Evolutionary conservation across 495 filamentous ascomycete genomes (phyloP), one percentile per base, ranked within the genome.

Genomic region (Sabuloglossum arenarium): DNA sequence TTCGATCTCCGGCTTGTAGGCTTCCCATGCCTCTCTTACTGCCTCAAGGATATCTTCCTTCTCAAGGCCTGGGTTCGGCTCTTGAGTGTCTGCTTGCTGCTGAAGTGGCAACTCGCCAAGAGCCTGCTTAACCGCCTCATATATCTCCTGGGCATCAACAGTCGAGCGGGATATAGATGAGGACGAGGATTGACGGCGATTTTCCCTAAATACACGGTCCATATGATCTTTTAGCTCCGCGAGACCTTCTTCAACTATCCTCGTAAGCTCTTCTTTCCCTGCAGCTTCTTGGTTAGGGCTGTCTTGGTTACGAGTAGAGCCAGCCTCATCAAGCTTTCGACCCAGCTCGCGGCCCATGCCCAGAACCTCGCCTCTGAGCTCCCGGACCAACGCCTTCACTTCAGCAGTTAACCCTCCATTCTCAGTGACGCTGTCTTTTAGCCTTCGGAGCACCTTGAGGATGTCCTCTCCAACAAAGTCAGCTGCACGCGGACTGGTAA

Each of bases 311-410:
- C 67, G 67, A 29, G 67, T 65, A 31, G 66, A 63, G 29, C 79
- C 75, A 1, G 75, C 71, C 45, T 85, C 76, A 55, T 94, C 86
- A 1, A 96, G 72, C 62, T 84, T 81, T n/a, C 84, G 78, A 29
- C 82, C 87, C 28, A 96, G 75, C 60, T 94, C 82, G 56, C 88
- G 73, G 5, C 88, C 87, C 90, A 96, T 94, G 3, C 86, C 88
- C 1, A 96, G 76, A 8, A 97, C 88, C 63, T 97, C 89, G 12
- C 88, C 86, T 19, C 89, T 81, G 37, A 98, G 73, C 60, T 96
- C 89, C 42, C 86, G 80, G 12, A 95, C 83, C 16, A 93, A 70
- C 1, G 84, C 80, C 67, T 96, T 98, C 37, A 95, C 85, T 66
- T 94, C 85, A 56, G 85, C 82, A 4, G 88, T 91, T 63, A 91